Base-by-base conservation (phyloP, 768 basidiomycete species). In the Suillus subaureus region DNA sequence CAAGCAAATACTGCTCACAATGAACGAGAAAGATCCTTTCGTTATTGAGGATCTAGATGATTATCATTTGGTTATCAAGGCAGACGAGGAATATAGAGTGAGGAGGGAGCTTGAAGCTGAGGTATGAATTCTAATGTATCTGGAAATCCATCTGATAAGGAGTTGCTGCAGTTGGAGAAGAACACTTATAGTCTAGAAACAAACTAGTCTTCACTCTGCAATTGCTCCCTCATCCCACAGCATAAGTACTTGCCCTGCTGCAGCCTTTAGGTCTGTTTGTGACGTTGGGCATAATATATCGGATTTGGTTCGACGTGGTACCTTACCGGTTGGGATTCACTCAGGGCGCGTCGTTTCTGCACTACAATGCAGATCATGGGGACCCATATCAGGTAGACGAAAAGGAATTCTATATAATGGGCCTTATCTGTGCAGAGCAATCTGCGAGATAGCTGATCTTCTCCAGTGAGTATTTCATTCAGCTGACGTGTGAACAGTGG, bases 11-110 rank as follows among this genome's bases (percentile, higher is more conserved):
- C 81, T 95, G 42, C 80, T 94, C 61, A 80, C 87, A 40, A 87
- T 95, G 89, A 92, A 95, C 73, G 91, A 94, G 72, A 89, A 85
- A 72, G 82, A 86, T 11, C 85, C 82, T 62, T 96, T 96, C 75
- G 89, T 96, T 68, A 92, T 96, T 66, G 91, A 94, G 70, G 94
- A 96, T 71, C 75, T 96, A 31, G 94, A 95, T 72, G 92, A 94
- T 70, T 85, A 87, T 67, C 92, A 94, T 77, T 71, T 96, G 2
- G 87, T 95, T 62, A 90, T 95, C 75, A 91, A 91, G 71, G 89
- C 89, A 2, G 94, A 95, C 65, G 87, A 90, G 67, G 90, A 94
- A 73, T 90, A 88, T 70, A 79, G 87, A 31, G 89, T 95, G 6
- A 79, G 88, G 67, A 84, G 80, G 69, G 89, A 91, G 69, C 80